Conservation (phyloP, 2,329 filamentous ascomycete genomes). For the Aureobasidium sp. region DNA sequence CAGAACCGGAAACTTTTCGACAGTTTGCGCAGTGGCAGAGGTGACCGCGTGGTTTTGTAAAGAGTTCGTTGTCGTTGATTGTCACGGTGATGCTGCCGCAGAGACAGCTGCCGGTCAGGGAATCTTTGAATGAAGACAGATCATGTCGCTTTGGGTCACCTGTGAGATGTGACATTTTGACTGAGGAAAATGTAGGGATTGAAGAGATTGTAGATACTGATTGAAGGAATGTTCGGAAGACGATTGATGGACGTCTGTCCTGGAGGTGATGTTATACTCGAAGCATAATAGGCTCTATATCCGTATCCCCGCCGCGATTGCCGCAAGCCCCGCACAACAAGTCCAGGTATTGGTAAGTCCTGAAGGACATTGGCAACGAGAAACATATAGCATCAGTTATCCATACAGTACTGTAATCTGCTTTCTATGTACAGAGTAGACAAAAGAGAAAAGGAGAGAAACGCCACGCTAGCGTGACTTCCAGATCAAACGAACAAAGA, state of each 20-base stretch:
- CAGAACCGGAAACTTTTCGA: slow-evolving; percentile 54
- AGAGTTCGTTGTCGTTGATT: slow-evolving; percentile 50
- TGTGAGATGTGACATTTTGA: slow-evolving; percentile 35
- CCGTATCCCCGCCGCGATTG: neutral
- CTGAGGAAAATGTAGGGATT: neutral
- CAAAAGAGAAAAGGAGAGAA: neutral
- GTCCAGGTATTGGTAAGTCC: neutral
- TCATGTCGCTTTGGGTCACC: slow-evolving; percentile 46
- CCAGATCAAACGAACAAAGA: neutral
- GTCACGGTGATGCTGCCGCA: slow-evolving; percentile 54
- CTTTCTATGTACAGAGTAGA: neutral
- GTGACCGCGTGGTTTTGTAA: slow-evolving; percentile 49
- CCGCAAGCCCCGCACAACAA: neutral
- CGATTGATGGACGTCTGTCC: neutral
- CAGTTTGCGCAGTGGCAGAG: slow-evolving; percentile 60
- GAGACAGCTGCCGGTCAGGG: slow-evolving; percentile 47
- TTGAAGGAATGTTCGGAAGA: too few species aligned
- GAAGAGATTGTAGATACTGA: neutral
- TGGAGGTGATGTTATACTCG: neutral
- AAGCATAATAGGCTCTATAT: neutral
- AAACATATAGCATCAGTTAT: neutral
- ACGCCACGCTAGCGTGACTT: neutral
- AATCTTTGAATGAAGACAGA: slow-evolving; percentile 36
- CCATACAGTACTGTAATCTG: neutral
- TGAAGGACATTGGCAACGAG: neutral